A percentile compares a stretch with the other conserved stretches of the same genome.
Conservation (phyloP, 176 grass and related monocot genomes). For the Hsuehochloa calcarea region DNA sequence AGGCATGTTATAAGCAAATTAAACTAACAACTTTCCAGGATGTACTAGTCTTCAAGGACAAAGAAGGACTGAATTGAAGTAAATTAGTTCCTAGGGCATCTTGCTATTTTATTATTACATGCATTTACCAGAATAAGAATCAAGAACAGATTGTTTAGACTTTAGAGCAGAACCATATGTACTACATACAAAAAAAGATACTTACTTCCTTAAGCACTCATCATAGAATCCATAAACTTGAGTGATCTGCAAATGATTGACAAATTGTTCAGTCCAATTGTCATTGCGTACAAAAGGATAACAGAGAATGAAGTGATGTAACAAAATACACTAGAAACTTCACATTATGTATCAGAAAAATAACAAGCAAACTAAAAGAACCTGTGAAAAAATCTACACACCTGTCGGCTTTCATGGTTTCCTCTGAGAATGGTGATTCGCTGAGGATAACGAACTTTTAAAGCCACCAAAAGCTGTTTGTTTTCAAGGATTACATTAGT, state of each 20-base stretch:
- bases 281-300: conserved; percentile 20
- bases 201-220: conserved; percentile 97
- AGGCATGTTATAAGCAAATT: not conserved
- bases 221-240: conserved; percentile 99
- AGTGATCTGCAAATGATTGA: conserved; percentile 65
- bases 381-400: conserved; percentile 23
- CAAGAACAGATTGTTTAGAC: not conserved
- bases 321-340: not conserved
- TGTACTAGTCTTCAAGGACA: not conserved
- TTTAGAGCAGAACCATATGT: not conserved
- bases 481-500: conserved; percentile 32
- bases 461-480: conserved; percentile 83
- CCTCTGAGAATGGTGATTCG: conserved; percentile 99
- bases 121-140: not conserved
- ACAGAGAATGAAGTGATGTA: conserved; percentile 5
- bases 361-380: not conserved
- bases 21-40: not conserved
- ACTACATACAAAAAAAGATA: conserved; percentile 17
- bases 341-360: not conserved
- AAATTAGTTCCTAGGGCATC: not conserved
- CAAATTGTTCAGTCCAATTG: conserved; percentile 20
- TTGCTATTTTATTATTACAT: not conserved
- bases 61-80: not conserved
- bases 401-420: conserved; percentile 98
- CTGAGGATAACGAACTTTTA: conserved; percentile 96